Base-by-base conservation (phyloP, 352 stramenopile species). In the Phytophthora sansomeana region DNA sequence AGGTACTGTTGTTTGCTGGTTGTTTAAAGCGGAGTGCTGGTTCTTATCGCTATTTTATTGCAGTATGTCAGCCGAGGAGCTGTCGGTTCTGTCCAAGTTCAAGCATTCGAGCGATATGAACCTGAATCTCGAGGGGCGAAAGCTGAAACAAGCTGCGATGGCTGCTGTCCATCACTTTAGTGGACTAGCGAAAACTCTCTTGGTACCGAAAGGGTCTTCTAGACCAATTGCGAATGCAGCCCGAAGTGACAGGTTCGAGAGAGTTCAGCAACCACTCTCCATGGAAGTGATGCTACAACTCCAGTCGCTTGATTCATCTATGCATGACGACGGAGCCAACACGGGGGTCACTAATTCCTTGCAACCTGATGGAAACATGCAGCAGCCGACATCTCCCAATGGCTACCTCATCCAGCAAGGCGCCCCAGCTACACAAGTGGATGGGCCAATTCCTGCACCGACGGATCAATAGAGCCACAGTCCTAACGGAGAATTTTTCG, bases 91-190 rank as follows among this genome's bases (percentile, higher is more conserved):
- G 10, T 88, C 82, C 30, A 80, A 82, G 47, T 89, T 89, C 62
- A 89, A 89, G 51, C 80, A 91, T 56, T 78, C 66, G 9, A 91
- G 80, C 35, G 68, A 74, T 48, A 73, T 74, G 46, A 87, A 87
- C 30, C 66, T 91, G 1, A 89, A 85, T 58, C 57, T 84, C 5
- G 80, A 91, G 72, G 80, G 80, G 8, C 74, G 82, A 1, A 80
- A 80, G 47, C 67, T 89, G 46, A 91, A 87, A 39, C 71, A 86
- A 58, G 82, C 80, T 24, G 80, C 75, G 4, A 82, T 88, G 50
- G 64, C 76, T 43, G 72, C 74, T 24, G 62, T 88, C 43, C 74
- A 80, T 26, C 78, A 77, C 35, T 79, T 77, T 19, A 55, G 47
- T 17, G 72, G 56, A 5, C 38, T 51, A 50, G 11, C 35, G 9